Evolutionary conservation across 495 filamentous ascomycete species (phyloP).

Genomic region (Sordaria brevicollis): DNA sequence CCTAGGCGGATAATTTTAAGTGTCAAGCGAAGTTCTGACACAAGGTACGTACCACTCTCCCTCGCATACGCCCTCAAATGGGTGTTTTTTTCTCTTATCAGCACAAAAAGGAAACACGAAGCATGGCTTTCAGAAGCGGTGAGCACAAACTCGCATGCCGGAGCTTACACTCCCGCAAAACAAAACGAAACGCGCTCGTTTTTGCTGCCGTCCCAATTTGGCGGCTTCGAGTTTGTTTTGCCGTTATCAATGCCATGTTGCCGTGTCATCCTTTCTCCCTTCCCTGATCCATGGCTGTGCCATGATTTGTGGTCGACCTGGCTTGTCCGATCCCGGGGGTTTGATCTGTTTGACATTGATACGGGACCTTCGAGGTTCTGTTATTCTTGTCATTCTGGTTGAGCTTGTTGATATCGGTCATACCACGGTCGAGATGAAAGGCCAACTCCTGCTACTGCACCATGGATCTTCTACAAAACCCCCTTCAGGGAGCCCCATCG

Average conservation of each 20-base stretch:
- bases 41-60: not conserved
- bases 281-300: not conserved
- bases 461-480: conserved; percentile 5
- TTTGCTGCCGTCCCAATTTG: conserved; percentile 7
- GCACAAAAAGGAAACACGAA: not conserved
- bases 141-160: conserved; percentile 8
- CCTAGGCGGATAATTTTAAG: not conserved
- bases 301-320: not conserved
- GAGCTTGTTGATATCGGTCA: not conserved
- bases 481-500: not conserved
- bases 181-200: conserved; percentile 6
- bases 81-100: not conserved
- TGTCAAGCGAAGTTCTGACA: not conserved
- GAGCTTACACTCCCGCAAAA: conserved; percentile 12
- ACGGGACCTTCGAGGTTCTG: not conserved
- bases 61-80: not conserved
- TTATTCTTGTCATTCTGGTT: not conserved
- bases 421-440: not conserved
- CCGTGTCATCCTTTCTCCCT: conserved; percentile 9
- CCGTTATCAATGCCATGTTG: conserved; percentile 9
- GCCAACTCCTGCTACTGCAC: not conserved
- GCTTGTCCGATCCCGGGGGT: not conserved
- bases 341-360: not conserved
- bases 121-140: conserved; percentile 7
- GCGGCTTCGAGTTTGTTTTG: conserved; percentile 2